phyloP scores from a whole-genome alignment of 352 stramenopile species.

The Globisporangium lucens region DNA sequence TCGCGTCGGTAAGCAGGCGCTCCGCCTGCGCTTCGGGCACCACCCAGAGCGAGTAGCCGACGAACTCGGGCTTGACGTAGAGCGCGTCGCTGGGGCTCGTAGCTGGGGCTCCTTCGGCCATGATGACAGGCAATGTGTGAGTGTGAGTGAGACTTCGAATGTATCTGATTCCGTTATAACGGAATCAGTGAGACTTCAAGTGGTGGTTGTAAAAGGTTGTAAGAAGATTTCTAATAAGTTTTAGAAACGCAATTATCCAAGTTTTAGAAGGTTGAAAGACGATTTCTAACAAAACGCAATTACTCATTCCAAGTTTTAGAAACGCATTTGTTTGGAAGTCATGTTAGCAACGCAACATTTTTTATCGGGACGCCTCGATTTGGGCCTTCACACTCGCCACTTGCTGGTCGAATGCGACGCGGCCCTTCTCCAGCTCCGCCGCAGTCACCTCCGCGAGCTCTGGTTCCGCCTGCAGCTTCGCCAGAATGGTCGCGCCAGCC shows the following conservation, averaged over 20 bases:
- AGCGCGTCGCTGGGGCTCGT: conserved; percentile 19
- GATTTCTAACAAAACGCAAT: too few species aligned
- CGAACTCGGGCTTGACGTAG: conserved; percentile 36
- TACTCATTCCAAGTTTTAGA: too few species aligned
- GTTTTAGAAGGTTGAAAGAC: too few species aligned
- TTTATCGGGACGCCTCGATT: conserved; percentile 49
- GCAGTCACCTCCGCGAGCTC: conserved; percentile 36
- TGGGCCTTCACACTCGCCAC: conserved; percentile 49
- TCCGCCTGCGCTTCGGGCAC: conserved; percentile 22
- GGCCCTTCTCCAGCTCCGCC: conserved; percentile 39
- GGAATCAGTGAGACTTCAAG: not conserved
- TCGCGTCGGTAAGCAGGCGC: conserved; percentile 26
- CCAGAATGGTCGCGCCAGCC: conserved; percentile 35
- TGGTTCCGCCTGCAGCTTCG: conserved; percentile 49
- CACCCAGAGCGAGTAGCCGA: conserved; percentile 64
- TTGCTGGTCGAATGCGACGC: conserved; percentile 55
- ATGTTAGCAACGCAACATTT: conserved; percentile 1
- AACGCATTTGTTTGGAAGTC: too few species aligned
- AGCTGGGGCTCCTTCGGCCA: not conserved
- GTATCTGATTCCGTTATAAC: too few species aligned
- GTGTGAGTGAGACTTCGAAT: not conserved
- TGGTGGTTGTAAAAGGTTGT: too few species aligned
- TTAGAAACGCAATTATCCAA: too few species aligned
- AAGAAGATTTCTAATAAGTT: too few species aligned
- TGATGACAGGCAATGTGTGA: not conserved